Evolutionary conservation across 2,329 filamentous ascomycete species (phyloP), one percentile per base, ranked within the genome.

Genomic region (Sporothrix dimorphospora): DNA sequence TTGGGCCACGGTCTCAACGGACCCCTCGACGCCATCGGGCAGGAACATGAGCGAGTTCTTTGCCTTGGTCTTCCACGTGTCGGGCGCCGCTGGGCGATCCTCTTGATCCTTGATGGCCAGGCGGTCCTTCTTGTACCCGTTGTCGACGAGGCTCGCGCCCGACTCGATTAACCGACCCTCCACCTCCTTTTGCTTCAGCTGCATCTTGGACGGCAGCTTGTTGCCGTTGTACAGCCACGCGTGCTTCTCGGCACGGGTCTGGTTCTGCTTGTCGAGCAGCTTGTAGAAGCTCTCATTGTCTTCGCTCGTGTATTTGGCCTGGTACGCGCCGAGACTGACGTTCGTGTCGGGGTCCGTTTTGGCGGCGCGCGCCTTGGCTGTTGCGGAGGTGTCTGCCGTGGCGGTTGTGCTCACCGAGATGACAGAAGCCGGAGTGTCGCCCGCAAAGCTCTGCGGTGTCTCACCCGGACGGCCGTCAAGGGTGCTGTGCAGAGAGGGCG

Each of bases 221-320:
- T 98, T 98, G 38, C 90, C 92, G 11, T 89, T 87, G 90, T 94
- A 97, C 61, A 98, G 85, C 92, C 95, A 98, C 0, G 90, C 90
- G 78, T 97, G 92, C 77, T 95, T 97, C 78, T 94, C 91, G 0
- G 92, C 91, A 68, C 87, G 89, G 80, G 94, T 95, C 74, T 90
- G 87, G 78, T 98, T 99, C 78, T 98, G 94, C 78, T 91, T 92
- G 82, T 99, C 96, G 38, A 98, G 84, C 1, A 99, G 85, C 77
- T 91, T 92, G 81, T 97, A 97, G 83, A 99, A 98, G 77, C 93
- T 97, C 79, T 98, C 96, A 79, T 98, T 98, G 80, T 99, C 96
- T 81, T 99, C 96, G 78, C 94, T 97, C 0, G 95, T 99, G 82
- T 98, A 98, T 76, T 93, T 95, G 3, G 92, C 88, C 79, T 99